Evolutionary conservation across 108 stramenopile species (phyloP).

Genomic region (Cyclotella choctawhatcheeana): DNA sequence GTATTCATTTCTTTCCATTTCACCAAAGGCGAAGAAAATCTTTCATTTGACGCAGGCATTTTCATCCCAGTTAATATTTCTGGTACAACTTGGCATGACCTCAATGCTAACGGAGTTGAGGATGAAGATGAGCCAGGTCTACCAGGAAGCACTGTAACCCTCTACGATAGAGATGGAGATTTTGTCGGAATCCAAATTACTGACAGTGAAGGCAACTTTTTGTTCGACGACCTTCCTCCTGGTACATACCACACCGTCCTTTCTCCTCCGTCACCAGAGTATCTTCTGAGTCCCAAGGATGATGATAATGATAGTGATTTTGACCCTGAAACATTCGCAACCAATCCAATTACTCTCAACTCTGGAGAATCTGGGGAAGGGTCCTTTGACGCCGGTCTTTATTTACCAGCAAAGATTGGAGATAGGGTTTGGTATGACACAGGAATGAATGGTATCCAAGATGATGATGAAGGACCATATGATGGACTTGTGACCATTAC

Average conservation of each 20-base stretch:
- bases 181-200: slow-evolving; percentile 13
- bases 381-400: slow-evolving; percentile 42
- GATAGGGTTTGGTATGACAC: slow-evolving; percentile 46
- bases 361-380: slow-evolving; percentile 41
- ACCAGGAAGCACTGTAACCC: slow-evolving; percentile 25
- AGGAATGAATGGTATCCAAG: slow-evolving; percentile 49
- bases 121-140: slow-evolving; percentile 41
- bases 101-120: slow-evolving; percentile 42
- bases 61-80: slow-evolving; percentile 46
- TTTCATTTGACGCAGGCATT: slow-evolving; percentile 51
- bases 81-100: slow-evolving; percentile 53
- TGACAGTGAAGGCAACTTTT: slow-evolving; percentile 23
- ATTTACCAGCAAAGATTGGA: slow-evolving; percentile 42
- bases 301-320: slow-evolving; percentile 27
- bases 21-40: slow-evolving; percentile 19
- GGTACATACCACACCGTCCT: slow-evolving; percentile 29
- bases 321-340: slow-evolving; percentile 30
- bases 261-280: slow-evolving; percentile 28
- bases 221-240: slow-evolving; percentile 43
- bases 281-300: slow-evolving; percentile 20
- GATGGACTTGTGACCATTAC: slow-evolving; percentile 23
- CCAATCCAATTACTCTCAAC: slow-evolving; percentile 23
- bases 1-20: too few relatives aligned
- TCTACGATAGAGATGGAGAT: slow-evolving; percentile 45
- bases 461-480: slow-evolving; percentile 26